A percentile compares a stretch with the other conserved stretches of the same genome.
Evolutionary conservation across 225 moss, liverwort and hornwort genomes (phyloP).

Genomic region (Polytrichum formosum): DNA sequence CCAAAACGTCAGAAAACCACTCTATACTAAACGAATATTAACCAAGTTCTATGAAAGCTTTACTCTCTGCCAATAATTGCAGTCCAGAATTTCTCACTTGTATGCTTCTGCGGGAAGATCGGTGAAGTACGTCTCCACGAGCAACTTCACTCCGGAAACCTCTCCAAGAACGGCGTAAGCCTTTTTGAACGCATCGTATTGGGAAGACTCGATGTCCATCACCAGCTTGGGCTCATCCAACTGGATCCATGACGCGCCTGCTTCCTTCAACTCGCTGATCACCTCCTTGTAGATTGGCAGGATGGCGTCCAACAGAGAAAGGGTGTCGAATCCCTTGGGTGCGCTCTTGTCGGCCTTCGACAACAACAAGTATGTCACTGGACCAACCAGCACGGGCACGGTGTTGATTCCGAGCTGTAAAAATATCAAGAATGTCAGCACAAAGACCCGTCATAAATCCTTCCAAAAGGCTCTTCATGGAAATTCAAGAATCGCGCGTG

Average conservation of each 20-base stretch:
- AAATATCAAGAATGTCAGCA: neutral
- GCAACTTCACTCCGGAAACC: conserved; percentile 26
- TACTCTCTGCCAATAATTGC: neutral
- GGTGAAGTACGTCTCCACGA: conserved; percentile 65
- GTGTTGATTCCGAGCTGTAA: conserved; percentile 52
- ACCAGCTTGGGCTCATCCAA: conserved; percentile 66
- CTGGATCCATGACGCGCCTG: conserved; percentile 53
- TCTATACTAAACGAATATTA: too few relatives aligned
- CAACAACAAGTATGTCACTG: conserved; percentile 53
- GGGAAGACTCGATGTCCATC: conserved; percentile 51
- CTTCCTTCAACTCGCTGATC: conserved; percentile 47
- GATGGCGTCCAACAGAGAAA: conserved; percentile 49
- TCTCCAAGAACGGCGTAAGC: conserved; percentile 51
- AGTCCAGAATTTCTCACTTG: conserved; percentile 27
- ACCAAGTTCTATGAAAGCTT: too few relatives aligned
- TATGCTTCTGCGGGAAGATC: conserved; percentile 56
- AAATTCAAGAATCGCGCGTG: too few relatives aligned
- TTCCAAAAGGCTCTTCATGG: too few relatives aligned
- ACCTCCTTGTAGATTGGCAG: conserved; percentile 64
- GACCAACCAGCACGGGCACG: conserved; percentile 61
- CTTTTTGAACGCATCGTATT: conserved; percentile 52
- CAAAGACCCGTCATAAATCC: too few relatives aligned
- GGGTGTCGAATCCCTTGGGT: conserved; percentile 55
- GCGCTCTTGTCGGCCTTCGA: conserved; percentile 46
- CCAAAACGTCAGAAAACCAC: too few relatives aligned